Percentiles rank a stretch among this genome's conserved stretches.
phyloP scores from a whole-genome alignment of 2,329 filamentous ascomycete genomes.

The Cryphonectria naterciae region DNA sequence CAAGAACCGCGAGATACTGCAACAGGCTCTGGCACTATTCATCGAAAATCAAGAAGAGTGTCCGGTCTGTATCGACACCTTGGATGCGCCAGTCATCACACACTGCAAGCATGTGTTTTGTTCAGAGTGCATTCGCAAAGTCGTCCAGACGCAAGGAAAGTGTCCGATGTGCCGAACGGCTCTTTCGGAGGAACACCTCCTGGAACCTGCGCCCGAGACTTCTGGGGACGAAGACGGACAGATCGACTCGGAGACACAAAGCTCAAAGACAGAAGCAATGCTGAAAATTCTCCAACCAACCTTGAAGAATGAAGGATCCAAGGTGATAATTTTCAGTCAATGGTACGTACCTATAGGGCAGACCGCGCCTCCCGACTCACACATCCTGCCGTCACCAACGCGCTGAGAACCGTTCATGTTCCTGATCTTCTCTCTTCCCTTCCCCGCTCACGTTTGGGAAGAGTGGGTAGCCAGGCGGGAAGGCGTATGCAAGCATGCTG shows the following conservation, averaged over 20 bases:
- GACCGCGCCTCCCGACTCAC: too few species aligned
- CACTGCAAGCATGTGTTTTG: constrained; percentile 84
- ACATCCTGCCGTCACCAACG: neutral
- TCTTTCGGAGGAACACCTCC: constrained; percentile 61
- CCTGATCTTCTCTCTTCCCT: neutral
- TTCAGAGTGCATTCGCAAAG: constrained; percentile 70
- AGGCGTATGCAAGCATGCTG: neutral
- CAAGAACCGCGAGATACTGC: constrained; percentile 73
- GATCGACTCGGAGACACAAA: constrained; percentile 67
- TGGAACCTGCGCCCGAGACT: constrained; percentile 68
- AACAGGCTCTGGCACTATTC: constrained; percentile 74
- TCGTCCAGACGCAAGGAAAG: constrained; percentile 75
- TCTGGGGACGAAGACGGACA: constrained; percentile 50
- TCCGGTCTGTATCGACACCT: constrained; percentile 75
- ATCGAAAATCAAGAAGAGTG: constrained; percentile 85
- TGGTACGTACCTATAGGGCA: constrained; percentile 48
- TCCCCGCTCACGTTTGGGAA: neutral
- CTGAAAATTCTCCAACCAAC: constrained; percentile 75
- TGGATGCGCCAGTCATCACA: constrained; percentile 78
- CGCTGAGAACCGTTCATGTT: neutral
- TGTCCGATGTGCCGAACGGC: constrained; percentile 83
- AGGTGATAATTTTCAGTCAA: constrained; percentile 76
- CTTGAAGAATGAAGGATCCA: constrained; percentile 63
- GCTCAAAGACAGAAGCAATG: constrained; percentile 82
- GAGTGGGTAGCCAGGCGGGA: neutral